A percentile compares a stretch with the other conserved stretches of the same genome.
Conservation (phyloP, 176 grass and related monocot species). For the Oryza meyeriana region DNA sequence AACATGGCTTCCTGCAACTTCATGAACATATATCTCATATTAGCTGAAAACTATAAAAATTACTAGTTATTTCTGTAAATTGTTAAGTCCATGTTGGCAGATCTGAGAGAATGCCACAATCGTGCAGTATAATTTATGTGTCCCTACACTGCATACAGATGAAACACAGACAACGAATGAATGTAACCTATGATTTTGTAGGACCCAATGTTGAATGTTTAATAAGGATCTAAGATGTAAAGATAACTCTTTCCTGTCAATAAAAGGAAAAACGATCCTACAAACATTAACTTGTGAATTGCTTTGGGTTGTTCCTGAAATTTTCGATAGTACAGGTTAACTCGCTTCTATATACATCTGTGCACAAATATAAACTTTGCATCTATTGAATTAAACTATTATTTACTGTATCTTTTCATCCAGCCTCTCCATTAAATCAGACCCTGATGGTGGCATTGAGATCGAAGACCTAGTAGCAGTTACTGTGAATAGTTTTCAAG, state of each 20-base stretch:
- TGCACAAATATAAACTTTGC: background rate
- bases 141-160: background rate
- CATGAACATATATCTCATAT: conserved; percentile 8
- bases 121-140: background rate
- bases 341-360: background rate
- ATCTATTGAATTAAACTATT: conserved; percentile 14
- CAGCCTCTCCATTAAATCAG: conserved; percentile 83
- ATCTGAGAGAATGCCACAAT: background rate
- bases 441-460: conserved; percentile 69
- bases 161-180: conserved; percentile 11
- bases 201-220: background rate
- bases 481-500: conserved; percentile 69
- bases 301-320: conserved; percentile 6
- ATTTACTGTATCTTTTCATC: conserved; percentile 19
- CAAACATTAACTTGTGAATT: conserved; percentile 12
- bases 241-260: background rate
- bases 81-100: background rate
- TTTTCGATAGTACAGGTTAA: conserved; percentile 10
- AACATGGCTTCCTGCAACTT: background rate
- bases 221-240: conserved; percentile 1
- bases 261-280: background rate
- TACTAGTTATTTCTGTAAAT: background rate
- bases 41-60: background rate
- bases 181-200: background rate
- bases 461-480: conserved; percentile 83